A percentile compares a stretch with the other conserved stretches of the same genome.
Conservation (phyloP, 208 protist species). For the Acanthamoeba triangularis region DNA sequence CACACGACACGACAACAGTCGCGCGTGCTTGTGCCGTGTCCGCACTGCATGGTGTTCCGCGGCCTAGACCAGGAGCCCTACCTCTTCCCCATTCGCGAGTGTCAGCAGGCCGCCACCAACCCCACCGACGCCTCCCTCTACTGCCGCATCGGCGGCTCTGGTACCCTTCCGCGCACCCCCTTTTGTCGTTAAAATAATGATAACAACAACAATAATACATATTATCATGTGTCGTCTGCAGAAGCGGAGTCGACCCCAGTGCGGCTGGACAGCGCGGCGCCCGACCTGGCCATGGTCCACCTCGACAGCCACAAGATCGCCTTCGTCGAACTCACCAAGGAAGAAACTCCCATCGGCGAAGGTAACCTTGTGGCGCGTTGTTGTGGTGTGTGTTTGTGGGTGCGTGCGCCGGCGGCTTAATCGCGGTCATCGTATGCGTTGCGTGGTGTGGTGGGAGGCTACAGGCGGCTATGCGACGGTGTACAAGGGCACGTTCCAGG, state of each 20-base stretch:
- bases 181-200: too few relatives aligned
- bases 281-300: conserved; percentile 63
- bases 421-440: too few relatives aligned
- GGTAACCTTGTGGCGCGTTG: neutral
- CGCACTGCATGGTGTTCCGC: conserved; percentile 47
- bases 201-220: neutral
- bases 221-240: too few relatives aligned
- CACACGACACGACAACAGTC: neutral
- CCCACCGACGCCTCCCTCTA: neutral
- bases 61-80: neutral
- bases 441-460: too few relatives aligned
- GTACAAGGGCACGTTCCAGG: conserved; percentile 22
- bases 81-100: conserved; percentile 3
- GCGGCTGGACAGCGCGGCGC: conserved; percentile 29
- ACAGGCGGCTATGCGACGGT: conserved; percentile 61
- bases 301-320: conserved; percentile 59
- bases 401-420: too few relatives aligned
- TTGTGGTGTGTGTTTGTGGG: too few relatives aligned
- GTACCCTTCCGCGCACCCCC: neutral
- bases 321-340: neutral
- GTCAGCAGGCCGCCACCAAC: conserved; percentile 18
- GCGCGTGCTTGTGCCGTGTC: conserved; percentile 14
- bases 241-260: neutral
- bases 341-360: conserved; percentile 14
- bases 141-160: neutral